Base-by-base conservation (phyloP, 2,329 filamentous ascomycete species). In the Colletotrichum kahawae region DNA sequence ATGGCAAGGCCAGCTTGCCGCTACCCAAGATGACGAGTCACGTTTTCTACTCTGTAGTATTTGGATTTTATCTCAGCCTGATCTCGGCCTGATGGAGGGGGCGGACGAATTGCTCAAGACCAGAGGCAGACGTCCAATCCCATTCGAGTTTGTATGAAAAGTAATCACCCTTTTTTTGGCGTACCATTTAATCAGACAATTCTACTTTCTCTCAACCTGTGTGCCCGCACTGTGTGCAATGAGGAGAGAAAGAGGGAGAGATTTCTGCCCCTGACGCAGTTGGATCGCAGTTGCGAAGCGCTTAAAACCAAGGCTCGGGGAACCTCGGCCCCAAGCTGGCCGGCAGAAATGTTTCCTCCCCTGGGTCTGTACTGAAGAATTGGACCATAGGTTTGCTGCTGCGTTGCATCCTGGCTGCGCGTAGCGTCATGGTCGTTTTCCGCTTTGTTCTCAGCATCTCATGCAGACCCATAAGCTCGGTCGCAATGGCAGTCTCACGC, bases 241-340 rank as follows among this genome's bases (percentile, higher is more conserved):
- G 57, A 60, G 29, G 43, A 48, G 43, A 34, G 33, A 34, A 12
- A 21, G 43, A 48, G 10, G n/a, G 43, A 1, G 43, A 48, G 43
- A 48, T n/a, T 48, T 48, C n/a, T 21, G 43, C 3, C 43, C 3
- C 31, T 60, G 27, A 21, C 31, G 31, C 3, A 36, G 33, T 34
- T 31, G 13, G 34, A 59, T 68, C 66, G 66, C 66, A 59, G 59
- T 59, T 68, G 66, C 66, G 66, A 68, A 68, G 66, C 66, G 66
- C 66, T 29, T 68, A 60, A 29, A 36, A 34, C 54, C 7, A 16
- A 27, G 64, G 29, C 18, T 21, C 38, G 48, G n/a, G 48, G 38
- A 33, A 24, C 27, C 24, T n/a, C 36, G 29, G 48, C 18, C 12
- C 16, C 18, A 2, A 27, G 16, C 2, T 4, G 34, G 21, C 21